phyloP scores from a whole-genome alignment of 805 yeast genomes.

The Pichia paraexigua region DNA sequence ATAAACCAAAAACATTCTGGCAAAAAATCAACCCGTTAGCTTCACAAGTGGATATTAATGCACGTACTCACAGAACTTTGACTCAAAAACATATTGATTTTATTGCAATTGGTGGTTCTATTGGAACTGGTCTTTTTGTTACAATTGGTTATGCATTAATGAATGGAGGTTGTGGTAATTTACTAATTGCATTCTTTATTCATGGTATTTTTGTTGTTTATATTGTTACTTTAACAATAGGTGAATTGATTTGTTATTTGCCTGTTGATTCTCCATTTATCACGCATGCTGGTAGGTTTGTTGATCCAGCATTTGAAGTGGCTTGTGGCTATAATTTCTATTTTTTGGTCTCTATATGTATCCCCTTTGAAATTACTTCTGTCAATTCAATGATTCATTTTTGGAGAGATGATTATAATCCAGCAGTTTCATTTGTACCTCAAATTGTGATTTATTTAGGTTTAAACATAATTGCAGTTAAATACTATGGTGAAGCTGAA shows the following conservation, averaged over 20 bases:
- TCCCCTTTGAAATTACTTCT: conserved; percentile 79
- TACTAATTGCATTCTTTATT: conserved; percentile 54
- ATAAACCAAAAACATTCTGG: background rate
- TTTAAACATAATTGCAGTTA: conserved; percentile 67
- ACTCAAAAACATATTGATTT: conserved; percentile 68
- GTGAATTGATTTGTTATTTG: conserved; percentile 70
- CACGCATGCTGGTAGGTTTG: conserved; percentile 64
- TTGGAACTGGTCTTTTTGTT: conserved; percentile 74
- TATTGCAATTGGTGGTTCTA: conserved; percentile 74
- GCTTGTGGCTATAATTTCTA: conserved; percentile 78
- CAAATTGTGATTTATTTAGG: conserved; percentile 56
- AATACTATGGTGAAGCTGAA: conserved; percentile 73
- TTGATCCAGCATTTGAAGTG: conserved; percentile 67
- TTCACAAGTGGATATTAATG: background rate
- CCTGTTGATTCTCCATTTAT: conserved; percentile 77
- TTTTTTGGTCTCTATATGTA: conserved; percentile 64
- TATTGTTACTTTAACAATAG: conserved; percentile 59
- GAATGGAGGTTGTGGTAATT: conserved; percentile 62
- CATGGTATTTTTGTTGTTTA: conserved; percentile 64
- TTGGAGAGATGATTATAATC: conserved; percentile 71
- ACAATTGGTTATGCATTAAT: conserved; percentile 58
- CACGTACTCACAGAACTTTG: conserved; percentile 35
- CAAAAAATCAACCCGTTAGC: background rate
- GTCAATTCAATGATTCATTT: conserved; percentile 72
- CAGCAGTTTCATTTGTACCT: conserved; percentile 60